Evolutionary conservation across 371 early-diverging fungal genomes (phyloP).

Genomic region (Mortierella sp.): DNA sequence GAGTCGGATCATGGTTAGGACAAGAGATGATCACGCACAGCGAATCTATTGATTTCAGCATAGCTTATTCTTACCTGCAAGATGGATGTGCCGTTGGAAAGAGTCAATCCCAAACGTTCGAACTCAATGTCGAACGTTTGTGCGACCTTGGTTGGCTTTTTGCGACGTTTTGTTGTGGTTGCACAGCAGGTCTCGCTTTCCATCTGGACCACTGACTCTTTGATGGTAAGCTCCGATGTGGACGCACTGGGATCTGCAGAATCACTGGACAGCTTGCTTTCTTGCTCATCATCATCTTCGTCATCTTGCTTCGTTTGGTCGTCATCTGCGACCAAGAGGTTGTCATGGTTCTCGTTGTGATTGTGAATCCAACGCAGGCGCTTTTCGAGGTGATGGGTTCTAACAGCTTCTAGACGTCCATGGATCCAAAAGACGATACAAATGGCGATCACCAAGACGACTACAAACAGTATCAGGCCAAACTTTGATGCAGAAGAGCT

Average conservation of each 20-base stretch:
- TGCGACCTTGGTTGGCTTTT: conserved; percentile 26
- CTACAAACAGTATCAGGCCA: conserved; percentile 29
- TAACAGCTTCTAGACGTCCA: conserved; percentile 22
- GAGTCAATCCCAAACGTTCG: conserved; percentile 60
- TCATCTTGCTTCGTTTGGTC: neutral
- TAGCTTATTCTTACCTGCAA: conserved; percentile 48
- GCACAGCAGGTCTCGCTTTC: neutral
- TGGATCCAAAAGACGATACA: conserved; percentile 29
- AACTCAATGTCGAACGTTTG: conserved; percentile 65
- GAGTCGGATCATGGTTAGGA: neutral
- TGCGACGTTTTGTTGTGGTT: conserved; percentile 11
- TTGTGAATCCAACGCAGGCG: conserved; percentile 40
- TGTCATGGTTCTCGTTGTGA: conserved; percentile 28
- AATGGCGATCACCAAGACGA: conserved; percentile 22
- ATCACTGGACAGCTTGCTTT: conserved; percentile 9
- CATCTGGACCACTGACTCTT: conserved; percentile 17
- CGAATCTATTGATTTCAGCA: neutral
- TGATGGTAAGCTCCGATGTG: conserved; percentile 13
- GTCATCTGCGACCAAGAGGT: conserved; percentile 6
- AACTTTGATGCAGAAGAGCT: conserved; percentile 37
- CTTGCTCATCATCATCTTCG: neutral
- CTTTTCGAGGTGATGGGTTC: conserved; percentile 40
- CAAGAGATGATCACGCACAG: too few relatives aligned
- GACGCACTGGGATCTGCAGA: conserved; percentile 8
- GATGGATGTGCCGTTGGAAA: conserved; percentile 66